phyloP scores from a whole-genome alignment of 2,329 filamentous ascomycete species.

The Calonectria pseudoreteaudii region DNA sequence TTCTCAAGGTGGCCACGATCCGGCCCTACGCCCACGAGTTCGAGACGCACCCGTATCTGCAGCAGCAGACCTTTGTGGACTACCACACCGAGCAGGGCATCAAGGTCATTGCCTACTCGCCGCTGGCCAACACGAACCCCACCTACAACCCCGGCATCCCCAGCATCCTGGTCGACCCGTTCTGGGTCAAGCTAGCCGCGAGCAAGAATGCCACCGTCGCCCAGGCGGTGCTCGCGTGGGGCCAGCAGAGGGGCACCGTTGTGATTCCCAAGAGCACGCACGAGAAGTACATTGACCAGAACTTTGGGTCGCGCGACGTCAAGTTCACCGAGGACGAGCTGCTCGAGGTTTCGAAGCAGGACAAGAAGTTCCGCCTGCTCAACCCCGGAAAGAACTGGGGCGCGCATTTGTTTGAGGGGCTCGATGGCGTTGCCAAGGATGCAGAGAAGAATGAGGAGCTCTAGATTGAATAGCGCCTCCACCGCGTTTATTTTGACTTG shows the following conservation, averaged over 20 bases:
- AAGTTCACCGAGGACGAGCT: conserved; percentile 46
- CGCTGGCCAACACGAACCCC: conserved; percentile 38
- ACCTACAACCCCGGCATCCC: conserved; percentile 35
- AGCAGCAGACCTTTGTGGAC: conserved; percentile 43
- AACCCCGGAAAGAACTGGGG: conserved; percentile 55
- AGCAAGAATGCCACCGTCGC: conserved; percentile 37
- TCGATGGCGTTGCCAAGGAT: conserved; percentile 51
- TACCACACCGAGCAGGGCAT: conserved; percentile 45
- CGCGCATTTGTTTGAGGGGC: conserved; percentile 51
- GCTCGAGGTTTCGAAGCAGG: conserved; percentile 41
- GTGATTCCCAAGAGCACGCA: conserved; percentile 38
- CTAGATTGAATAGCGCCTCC: not conserved
- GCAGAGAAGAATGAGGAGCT: conserved; percentile 26
- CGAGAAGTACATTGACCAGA: conserved; percentile 35
- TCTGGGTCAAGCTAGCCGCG: conserved; percentile 31
- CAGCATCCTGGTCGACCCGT: conserved; percentile 30
- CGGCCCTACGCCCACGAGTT: conserved; percentile 44
- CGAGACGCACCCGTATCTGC: conserved; percentile 73
- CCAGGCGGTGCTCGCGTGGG: conserved; percentile 38
- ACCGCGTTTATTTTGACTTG: not conserved
- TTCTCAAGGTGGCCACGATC: conserved; percentile 51
- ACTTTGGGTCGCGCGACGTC: conserved; percentile 30
- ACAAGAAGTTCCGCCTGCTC: conserved; percentile 49
- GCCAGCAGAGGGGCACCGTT: conserved; percentile 33
- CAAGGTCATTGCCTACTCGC: conserved; percentile 38